These are phyloP conservation scores for Fusarium drepaniforme DNA, from an alignment of 2,329 filamentous ascomycete genomes.

Conservation along the genomic window DNA sequence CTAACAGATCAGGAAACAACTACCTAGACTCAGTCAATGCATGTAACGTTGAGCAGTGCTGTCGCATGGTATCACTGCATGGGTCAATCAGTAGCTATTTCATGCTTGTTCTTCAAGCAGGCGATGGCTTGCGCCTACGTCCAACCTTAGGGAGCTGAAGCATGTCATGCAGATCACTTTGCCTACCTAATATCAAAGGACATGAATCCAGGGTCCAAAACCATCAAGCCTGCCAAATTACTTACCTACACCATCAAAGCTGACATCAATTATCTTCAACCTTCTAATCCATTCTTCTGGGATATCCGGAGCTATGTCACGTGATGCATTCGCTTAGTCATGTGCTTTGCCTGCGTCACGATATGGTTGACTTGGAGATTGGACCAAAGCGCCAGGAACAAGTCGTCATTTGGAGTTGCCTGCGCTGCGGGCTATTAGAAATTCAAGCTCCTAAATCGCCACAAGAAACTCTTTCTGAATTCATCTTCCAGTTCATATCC, in stretches of 20 bases:
- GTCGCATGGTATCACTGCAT: constrained; percentile 5
- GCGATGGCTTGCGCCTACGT: neutral
- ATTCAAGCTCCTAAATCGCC: constrained; percentile 1
- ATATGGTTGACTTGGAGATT: constrained; percentile 35
- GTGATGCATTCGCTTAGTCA: constrained; percentile 42
- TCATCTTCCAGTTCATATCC: neutral
- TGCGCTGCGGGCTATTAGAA: constrained; percentile 15
- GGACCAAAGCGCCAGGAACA: constrained; percentile 20
- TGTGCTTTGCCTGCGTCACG: constrained; percentile 28
- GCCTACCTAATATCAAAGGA: neutral
- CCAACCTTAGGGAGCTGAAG: neutral
- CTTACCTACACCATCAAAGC: neutral
- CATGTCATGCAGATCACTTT: neutral
- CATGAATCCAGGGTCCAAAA: neutral
- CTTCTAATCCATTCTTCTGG: neutral
- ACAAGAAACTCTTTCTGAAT: neutral
- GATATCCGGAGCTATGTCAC: constrained; percentile 2
- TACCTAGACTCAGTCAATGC: neutral
- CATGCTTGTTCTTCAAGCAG: neutral
- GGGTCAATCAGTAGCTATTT: neutral
- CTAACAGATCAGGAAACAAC: constrained; percentile 17
- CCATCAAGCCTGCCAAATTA: neutral
- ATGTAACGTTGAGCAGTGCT: constrained; percentile 33
- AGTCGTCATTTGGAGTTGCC: constrained; percentile 43
- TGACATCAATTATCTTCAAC: neutral